Base-by-base conservation (phyloP, 352 stramenopile species). In the Pythium sp. region DNA sequence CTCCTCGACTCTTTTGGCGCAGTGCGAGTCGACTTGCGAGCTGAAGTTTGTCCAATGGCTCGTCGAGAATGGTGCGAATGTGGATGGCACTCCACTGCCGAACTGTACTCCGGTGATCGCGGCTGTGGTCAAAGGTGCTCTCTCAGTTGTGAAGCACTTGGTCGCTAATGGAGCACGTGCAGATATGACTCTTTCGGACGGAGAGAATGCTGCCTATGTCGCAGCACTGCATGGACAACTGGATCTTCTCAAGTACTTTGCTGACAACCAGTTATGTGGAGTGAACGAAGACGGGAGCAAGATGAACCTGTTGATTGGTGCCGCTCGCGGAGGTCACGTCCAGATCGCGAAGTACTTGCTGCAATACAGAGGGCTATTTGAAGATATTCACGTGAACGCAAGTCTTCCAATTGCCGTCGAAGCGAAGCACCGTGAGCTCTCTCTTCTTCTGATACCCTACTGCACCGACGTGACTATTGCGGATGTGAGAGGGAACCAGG, bases 21-120 rank as follows among this genome's bases (percentile, higher is more conserved):
- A 34, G 51, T 58, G 51, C 7, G 51, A 58, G 24, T 58, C 51
- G 51, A 58, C 51, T 18, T 58, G 51, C 24, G 24, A 34, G 24
- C 51, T 34, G 24, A n/a, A 18, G 12, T 58, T 58, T 30, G 24
- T 36, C 51, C 9, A 34, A 30, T 58, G 51, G 51, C 24, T 58
- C 7, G 24, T 58, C 51, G 24, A 58, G 51, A 58, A 22, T 12
- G 24, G 15, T 4, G 24, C 49, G 24, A 36, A 34, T 7, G 8
- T 58, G 4, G 15, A 36, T 11, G 24, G 51, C 1, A 5, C 24
- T 20, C 24, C 12, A 18, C 51, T 58, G 3, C 24, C 26, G 51
- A 58, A 30, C 51, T 18, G 6, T 15, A 58, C 51, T 58, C 51
- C 51, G 5, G 15, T 34, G 12, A n/a, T 36, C 3, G 51, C 51